phyloP scores from a whole-genome alignment of 495 filamentous ascomycete species.

The Cercophora scortea region DNA sequence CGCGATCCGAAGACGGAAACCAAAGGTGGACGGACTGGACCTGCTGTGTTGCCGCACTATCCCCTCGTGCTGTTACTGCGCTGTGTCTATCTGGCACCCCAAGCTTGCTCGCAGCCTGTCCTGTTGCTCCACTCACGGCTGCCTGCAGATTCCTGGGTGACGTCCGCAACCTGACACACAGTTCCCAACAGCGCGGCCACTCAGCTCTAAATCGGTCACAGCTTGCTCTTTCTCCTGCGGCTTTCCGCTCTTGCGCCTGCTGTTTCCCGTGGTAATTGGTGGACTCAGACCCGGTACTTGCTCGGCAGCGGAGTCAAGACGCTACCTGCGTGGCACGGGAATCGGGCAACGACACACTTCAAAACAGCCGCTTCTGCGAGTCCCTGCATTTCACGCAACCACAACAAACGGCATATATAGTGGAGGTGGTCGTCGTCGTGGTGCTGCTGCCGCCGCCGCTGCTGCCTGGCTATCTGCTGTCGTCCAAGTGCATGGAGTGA shows the following conservation, averaged over 20 bases:
- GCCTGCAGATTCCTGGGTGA: slow-evolving; percentile 15
- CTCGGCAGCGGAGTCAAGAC: slow-evolving; percentile 11
- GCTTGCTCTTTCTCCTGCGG: slow-evolving; percentile 5
- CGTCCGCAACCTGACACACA: slow-evolving; percentile 18
- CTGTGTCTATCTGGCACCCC: background rate
- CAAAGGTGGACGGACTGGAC: background rate
- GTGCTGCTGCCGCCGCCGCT: background rate
- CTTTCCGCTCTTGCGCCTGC: slow-evolving; percentile 6
- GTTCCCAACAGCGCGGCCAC: slow-evolving; percentile 24
- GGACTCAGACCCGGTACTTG: slow-evolving; percentile 11
- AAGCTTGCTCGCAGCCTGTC: background rate
- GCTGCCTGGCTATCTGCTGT: slow-evolving; percentile 1
- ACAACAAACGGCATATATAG: slow-evolving; percentile 10
- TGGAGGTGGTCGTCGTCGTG: background rate
- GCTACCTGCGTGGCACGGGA: slow-evolving; percentile 16
- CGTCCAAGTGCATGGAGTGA: slow-evolving; percentile 12
- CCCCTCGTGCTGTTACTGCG: slow-evolving; percentile 3
- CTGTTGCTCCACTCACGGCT: slow-evolving; percentile 13
- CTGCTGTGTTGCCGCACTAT: background rate
- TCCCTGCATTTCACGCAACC: slow-evolving; percentile 11
- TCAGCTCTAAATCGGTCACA: slow-evolving; percentile 8
- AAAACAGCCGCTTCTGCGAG: slow-evolving; percentile 15
- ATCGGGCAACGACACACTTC: slow-evolving; percentile 14
- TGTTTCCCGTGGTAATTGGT: slow-evolving; percentile 14
- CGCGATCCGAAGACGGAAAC: no score